Conservation (phyloP, 768 basidiomycete genomes). For the Lactarius hatsudake region DNA sequence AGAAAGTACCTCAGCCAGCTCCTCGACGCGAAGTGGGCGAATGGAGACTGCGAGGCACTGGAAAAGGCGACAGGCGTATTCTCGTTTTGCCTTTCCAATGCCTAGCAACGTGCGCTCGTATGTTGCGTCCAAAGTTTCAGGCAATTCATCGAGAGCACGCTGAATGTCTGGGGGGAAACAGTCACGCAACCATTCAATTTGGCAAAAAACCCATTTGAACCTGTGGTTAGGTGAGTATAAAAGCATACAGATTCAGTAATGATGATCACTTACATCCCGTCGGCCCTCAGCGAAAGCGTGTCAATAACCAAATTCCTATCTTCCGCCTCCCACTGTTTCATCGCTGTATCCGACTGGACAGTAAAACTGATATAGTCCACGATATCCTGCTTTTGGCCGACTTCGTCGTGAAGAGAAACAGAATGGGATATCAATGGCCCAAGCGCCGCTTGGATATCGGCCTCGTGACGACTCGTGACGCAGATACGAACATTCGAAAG, state of each 20-base stretch:
- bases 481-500: constrained; percentile 9
- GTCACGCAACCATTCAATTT: constrained; percentile 1
- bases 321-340: not conserved
- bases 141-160: not conserved
- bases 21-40: constrained; percentile 5
- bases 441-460: not conserved
- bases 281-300: not conserved
- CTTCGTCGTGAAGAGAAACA: constrained; percentile 7
- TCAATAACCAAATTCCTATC: not conserved
- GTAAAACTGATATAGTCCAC: not conserved
- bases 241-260: not conserved
- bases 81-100: constrained; percentile 6
- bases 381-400: not conserved
- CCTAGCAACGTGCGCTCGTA: not conserved
- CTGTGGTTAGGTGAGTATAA: not conserved
- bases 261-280: constrained; percentile 6
- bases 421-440: not conserved
- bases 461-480: constrained; percentile 4
- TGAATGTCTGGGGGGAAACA: not conserved
- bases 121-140: constrained; percentile 3
- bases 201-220: constrained; percentile 11
- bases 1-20: constrained; percentile 8
- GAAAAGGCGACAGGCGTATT: not conserved
- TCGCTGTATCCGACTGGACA: not conserved
- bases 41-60: not conserved